A percentile compares a stretch with the other conserved stretches of the same genome.
Conservation (phyloP, 805 yeast genomes). For the Metschnikowia amazonensis region DNA sequence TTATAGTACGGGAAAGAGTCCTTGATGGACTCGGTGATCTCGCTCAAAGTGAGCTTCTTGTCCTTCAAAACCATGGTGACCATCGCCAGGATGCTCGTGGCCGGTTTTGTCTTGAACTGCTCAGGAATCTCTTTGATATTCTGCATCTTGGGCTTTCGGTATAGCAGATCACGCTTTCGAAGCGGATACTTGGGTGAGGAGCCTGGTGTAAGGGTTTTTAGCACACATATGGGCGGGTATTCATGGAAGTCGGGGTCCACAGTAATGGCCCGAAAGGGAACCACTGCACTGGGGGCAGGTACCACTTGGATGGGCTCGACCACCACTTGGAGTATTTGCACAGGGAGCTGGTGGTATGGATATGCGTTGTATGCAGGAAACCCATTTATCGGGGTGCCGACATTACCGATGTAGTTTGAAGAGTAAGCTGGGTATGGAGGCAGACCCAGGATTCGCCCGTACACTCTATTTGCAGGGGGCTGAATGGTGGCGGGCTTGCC, state of each 20-base stretch:
- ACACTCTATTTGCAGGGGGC: conserved; percentile 39
- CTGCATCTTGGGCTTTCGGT: conserved; percentile 53
- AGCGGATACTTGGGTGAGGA: conserved; percentile 33
- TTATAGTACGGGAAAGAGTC: conserved; percentile 87
- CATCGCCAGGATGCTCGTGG: conserved; percentile 72
- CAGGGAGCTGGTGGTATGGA: conserved; percentile 23
- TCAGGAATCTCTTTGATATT: conserved; percentile 83
- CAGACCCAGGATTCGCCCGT: conserved; percentile 18
- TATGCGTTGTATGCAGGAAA: background rate
- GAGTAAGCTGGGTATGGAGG: conserved; percentile 1
- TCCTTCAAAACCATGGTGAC: conserved; percentile 75
- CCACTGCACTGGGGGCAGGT: conserved; percentile 19
- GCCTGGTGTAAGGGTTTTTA: conserved; percentile 29
- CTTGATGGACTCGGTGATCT: conserved; percentile 81
- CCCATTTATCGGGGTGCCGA: background rate
- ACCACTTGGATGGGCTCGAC: conserved; percentile 26
- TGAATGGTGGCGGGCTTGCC: conserved; percentile 45
- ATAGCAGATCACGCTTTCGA: conserved; percentile 32
- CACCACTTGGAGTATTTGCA: conserved; percentile 35
- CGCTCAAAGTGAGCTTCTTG: conserved; percentile 52
- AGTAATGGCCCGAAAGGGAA: conserved; percentile 29
- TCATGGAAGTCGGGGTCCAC: conserved; percentile 16
- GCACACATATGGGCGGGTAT: conserved; percentile 29
- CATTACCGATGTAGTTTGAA: background rate
- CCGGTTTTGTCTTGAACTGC: conserved; percentile 81